Evolutionary conservation across 768 basidiomycete species (phyloP).

Genomic region (Termitomyces sp.): DNA sequence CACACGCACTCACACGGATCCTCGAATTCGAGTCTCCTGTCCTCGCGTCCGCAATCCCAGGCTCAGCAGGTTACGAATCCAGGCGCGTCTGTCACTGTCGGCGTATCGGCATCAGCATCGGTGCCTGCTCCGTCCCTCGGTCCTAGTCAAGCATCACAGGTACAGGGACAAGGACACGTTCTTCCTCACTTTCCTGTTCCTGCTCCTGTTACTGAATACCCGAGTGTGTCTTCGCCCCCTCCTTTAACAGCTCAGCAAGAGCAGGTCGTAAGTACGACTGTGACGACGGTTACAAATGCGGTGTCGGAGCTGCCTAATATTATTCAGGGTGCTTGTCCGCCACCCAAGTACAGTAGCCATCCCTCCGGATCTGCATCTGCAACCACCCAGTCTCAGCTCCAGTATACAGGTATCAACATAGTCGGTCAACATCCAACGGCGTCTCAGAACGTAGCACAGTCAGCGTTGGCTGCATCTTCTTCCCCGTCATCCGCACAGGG

Average conservation of each 20-base stretch:
- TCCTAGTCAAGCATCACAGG: neutral
- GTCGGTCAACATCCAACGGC: neutral
- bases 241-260: neutral
- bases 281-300: neutral
- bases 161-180: neutral
- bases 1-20: slow-evolving; percentile 1
- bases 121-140: neutral
- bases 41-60: neutral
- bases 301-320: neutral
- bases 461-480: neutral
- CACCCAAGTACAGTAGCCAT: neutral
- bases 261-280: neutral
- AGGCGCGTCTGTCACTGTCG: neutral
- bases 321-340: neutral
- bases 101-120: neutral
- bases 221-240: neutral
- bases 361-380: neutral
- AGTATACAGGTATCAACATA: neutral
- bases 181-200: too few species aligned
- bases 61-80: neutral
- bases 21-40: too few species aligned
- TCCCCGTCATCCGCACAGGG: neutral
- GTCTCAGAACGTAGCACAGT: neutral
- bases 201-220: neutral
- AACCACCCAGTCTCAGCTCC: neutral